Evolutionary conservation across 1,284 basidiomycete genomes (phyloP).

Genomic region (Cerioporus squamosus): DNA sequence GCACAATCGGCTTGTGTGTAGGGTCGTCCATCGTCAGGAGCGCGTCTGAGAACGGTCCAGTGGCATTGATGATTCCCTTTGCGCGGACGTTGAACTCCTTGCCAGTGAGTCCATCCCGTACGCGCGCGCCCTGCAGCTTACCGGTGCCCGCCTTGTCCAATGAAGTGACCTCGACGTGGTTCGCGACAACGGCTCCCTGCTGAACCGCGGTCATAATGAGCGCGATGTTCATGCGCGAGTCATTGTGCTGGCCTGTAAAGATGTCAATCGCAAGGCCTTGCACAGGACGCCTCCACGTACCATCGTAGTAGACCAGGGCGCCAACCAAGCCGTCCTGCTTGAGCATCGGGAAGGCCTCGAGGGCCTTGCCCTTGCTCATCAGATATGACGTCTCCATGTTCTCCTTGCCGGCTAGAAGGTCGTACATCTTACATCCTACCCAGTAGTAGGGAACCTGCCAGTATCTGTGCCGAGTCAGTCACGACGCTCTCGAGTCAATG

Average conservation of each 20-base stretch:
- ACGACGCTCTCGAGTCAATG: not conserved
- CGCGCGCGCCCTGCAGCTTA: constrained; percentile 76
- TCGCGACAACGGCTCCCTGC: constrained; percentile 88
- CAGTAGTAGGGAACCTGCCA: constrained; percentile 99
- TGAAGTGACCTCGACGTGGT: constrained; percentile 87
- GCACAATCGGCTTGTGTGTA: constrained; percentile 84
- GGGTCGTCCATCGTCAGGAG: constrained; percentile 89
- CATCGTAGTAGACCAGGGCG: constrained; percentile 97
- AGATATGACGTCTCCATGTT: constrained; percentile 97
- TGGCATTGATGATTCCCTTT: constrained; percentile 96
- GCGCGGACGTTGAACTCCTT: constrained; percentile 84
- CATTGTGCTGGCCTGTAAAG: constrained; percentile 89
- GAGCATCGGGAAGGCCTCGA: constrained; percentile 96
- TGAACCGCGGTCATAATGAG: constrained; percentile 94
- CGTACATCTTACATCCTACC: constrained; percentile 96
- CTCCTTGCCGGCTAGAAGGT: constrained; percentile 92
- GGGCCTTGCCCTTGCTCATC: constrained; percentile 91
- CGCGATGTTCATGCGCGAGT: constrained; percentile 97
- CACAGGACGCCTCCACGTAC: constrained; percentile 42
- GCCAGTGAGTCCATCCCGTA: constrained; percentile 86
- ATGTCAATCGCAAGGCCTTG: not conserved
- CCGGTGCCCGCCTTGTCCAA: constrained; percentile 75
- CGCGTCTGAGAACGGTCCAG: constrained; percentile 92
- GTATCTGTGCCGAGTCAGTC: constrained; percentile 54
- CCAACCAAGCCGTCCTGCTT: constrained; percentile 93